These are phyloP conservation scores for Boletus vinaceobasis DNA, from an alignment of 768 basidiomycete species.

Conservation along the genomic window DNA sequence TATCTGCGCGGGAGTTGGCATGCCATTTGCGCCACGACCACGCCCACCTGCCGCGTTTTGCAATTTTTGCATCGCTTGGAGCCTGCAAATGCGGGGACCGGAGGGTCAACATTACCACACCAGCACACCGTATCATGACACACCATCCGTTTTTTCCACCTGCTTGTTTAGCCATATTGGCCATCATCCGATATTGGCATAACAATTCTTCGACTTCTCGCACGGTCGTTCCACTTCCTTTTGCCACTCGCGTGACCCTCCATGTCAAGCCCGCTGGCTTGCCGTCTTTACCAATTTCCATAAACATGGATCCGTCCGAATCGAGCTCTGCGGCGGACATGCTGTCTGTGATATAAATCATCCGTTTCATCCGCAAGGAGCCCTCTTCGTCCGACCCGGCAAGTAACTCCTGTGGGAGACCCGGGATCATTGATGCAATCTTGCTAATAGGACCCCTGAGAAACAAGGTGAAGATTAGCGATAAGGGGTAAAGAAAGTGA, in stretches of 20 bases:
- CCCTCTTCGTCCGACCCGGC: constrained; percentile 95
- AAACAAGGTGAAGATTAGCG: constrained; percentile 6
- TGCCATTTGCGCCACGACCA: constrained; percentile 81
- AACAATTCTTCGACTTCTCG: constrained; percentile 97
- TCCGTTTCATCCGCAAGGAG: constrained; percentile 85
- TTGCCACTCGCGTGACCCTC: constrained; percentile 86
- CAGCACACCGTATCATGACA: constrained; percentile 21
- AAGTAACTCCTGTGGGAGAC: constrained; percentile 86
- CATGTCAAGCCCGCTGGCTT: constrained; percentile 85
- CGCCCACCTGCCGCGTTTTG: constrained; percentile 82
- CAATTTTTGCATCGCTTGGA: constrained; percentile 91
- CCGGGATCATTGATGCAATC: constrained; percentile 98
- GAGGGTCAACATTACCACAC: constrained; percentile 4
- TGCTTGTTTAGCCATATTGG: constrained; percentile 96
- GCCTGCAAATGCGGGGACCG: constrained; percentile 39
- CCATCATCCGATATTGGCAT: constrained; percentile 98
- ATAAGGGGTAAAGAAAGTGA: not conserved
- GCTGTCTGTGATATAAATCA: constrained; percentile 98
- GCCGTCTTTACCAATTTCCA: constrained; percentile 78
- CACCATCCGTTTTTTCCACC: constrained; percentile 96
- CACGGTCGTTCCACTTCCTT: constrained; percentile 91
- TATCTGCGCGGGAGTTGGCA: constrained; percentile 91
- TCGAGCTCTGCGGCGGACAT: constrained; percentile 94
- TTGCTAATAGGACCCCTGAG: constrained; percentile 96
- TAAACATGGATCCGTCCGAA: constrained; percentile 90